Base-by-base conservation (phyloP, 345 rosid species). In the Bretschneidera sinensis region DNA sequence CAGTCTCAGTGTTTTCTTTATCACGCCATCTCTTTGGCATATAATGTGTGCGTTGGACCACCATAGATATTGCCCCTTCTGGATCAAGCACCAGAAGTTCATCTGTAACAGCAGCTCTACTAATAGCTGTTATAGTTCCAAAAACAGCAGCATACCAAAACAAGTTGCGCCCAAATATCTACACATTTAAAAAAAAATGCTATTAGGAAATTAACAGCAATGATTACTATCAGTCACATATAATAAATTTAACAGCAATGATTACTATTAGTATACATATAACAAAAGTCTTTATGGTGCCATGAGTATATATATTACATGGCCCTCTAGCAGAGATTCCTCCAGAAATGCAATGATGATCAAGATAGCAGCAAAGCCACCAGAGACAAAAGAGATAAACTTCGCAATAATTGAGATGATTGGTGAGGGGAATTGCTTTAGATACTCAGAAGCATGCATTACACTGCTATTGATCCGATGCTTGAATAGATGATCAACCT, bases 1-100 rank as follows among this genome's bases (percentile, higher is more conserved):
- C 98, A 19, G 56, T 76, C 70, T 88, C 88, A 49, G 89, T 85
- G 67, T 81, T 86, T 75, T 86, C 97, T 71, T 74, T 91, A 62
- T 92, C 85, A 57, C 96, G 94, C 98, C 99, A 95, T 76, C 87
- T 79, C 77, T 95, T 95, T 57, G 99, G 99, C 96, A 95, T 85
- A 77, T 82, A 85, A 67, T 95, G 99, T 43, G 96, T 91, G 67
- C 91, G 83, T 53, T 91, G 95, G 56, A 91, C 97, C 64, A 91
- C 96, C 79, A 76, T 66, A 71, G 91, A 72, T 94, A 91, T 88
- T 11, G 94, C 83, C 51, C 88, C 95, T 76, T 86, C 96, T 17
- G 95, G 96, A 63, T 91, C 94, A 64, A 86, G 96, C 70, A 95
- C 87, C 74, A 86, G 74, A 66, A 86, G 80, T 64, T 91, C 97